phyloP scores from a whole-genome alignment of 2,329 filamentous ascomycete species.

The Diaporthe ampelina region DNA sequence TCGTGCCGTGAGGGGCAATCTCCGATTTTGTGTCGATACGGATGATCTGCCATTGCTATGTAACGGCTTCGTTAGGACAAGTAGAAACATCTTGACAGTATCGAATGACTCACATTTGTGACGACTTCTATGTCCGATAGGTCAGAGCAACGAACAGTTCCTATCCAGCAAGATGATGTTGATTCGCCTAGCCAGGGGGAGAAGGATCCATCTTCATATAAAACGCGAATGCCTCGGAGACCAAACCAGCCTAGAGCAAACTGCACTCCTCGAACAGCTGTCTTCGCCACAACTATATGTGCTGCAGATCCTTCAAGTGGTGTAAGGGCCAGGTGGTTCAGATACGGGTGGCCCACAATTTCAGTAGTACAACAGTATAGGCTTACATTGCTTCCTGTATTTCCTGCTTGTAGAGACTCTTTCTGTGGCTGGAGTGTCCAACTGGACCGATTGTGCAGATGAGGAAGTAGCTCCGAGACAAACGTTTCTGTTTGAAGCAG shows the following conservation, averaged over 20 bases:
- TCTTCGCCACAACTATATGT: not conserved
- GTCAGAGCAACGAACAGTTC: not conserved
- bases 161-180: not conserved
- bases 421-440: not conserved
- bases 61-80: not conserved
- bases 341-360: not conserved
- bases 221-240: not conserved
- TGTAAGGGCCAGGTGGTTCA: not conserved
- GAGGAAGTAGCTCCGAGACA: not conserved
- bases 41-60: not conserved
- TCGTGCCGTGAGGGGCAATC: too few species aligned
- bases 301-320: not conserved
- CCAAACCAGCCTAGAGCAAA: slow-evolving; percentile 9
- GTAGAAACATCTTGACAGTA: not conserved
- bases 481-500: not conserved
- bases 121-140: not conserved
- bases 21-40: not conserved
- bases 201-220: not conserved
- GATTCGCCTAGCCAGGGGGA: not conserved
- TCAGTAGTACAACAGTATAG: not conserved
- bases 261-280: not conserved
- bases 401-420: not conserved
- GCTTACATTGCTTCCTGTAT: rapidly evolving
- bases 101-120: not conserved
- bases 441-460: not conserved